phyloP scores from a whole-genome alignment of 2,329 filamentous ascomycete genomes.

The Pseudocercospora cruenta region DNA sequence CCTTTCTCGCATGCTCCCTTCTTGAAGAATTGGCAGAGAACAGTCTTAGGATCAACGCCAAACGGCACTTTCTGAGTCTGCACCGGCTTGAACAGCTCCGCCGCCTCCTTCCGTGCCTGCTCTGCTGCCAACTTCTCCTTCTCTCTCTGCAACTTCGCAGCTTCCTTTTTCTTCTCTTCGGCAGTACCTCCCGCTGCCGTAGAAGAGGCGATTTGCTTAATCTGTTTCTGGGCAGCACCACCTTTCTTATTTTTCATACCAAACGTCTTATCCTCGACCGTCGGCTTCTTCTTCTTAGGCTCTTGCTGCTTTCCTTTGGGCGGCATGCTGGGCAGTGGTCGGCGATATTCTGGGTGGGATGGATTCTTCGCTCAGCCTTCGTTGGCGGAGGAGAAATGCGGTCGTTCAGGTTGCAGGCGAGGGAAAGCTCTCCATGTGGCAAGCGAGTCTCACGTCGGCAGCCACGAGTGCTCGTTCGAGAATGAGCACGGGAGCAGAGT shows the following conservation, averaged over 20 bases:
- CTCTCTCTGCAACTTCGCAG: slow-evolving; percentile 67
- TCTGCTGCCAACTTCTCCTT: slow-evolving; percentile 92
- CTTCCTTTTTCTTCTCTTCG: slow-evolving; percentile 81
- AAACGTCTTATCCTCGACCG: slow-evolving; percentile 90
- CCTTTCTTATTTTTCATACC: slow-evolving; percentile 99
- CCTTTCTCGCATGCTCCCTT: slow-evolving; percentile 97
- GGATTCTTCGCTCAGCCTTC: slow-evolving; percentile 18
- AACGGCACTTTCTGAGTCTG: slow-evolving; percentile 98
- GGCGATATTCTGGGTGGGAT: slow-evolving; percentile 7
- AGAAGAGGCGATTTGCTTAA: slow-evolving; percentile 78
- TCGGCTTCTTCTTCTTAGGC: slow-evolving; percentile 62
- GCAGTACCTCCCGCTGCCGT: slow-evolving; percentile 74
- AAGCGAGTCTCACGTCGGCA: slow-evolving; percentile 17
- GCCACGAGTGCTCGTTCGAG: slow-evolving; percentile 17
- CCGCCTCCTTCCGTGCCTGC: slow-evolving; percentile 76
- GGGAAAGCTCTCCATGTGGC: slow-evolving; percentile 42
- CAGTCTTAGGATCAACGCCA: slow-evolving; percentile 96
- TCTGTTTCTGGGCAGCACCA: slow-evolving; percentile 83
- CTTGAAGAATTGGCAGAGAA: slow-evolving; percentile 95
- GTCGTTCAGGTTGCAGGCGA: slow-evolving; percentile 33
- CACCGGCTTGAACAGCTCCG: slow-evolving; percentile 84
- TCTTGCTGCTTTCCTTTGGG: slow-evolving; percentile 62
- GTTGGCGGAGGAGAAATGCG: slow-evolving; percentile 13
- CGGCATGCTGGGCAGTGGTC: slow-evolving; percentile 62
- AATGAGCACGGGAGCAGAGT: background rate